These are phyloP conservation scores for Nothophytophthora sp. DNA, from an alignment of 352 stramenopile genomes.

Conservation along the genomic window DNA sequence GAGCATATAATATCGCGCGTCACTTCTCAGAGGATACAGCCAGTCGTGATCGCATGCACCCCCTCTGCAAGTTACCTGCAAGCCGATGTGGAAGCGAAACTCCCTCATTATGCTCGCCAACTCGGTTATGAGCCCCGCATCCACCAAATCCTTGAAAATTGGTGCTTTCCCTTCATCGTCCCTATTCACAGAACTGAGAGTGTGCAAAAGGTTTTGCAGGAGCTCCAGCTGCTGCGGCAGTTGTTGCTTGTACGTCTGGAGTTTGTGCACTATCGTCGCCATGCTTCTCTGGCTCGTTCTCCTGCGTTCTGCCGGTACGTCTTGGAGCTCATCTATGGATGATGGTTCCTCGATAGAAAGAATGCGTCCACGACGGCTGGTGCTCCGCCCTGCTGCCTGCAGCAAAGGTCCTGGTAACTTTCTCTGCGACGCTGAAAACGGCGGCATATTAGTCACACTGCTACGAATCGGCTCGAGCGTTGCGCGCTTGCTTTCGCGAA, in stretches of 20 bases:
- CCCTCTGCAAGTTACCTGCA: too few relatives aligned
- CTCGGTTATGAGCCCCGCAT: slow-evolving; percentile 37
- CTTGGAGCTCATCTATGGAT: slow-evolving; percentile 1
- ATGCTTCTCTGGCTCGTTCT: slow-evolving; percentile 20
- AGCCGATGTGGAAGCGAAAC: slow-evolving; percentile 56
- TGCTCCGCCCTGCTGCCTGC: slow-evolving; percentile 12
- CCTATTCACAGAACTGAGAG: slow-evolving; percentile 20
- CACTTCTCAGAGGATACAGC: too few relatives aligned
- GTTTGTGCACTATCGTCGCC: slow-evolving; percentile 28
- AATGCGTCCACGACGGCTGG: slow-evolving; percentile 12
- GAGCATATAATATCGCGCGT: too few relatives aligned
- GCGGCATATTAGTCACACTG: slow-evolving; percentile 24
- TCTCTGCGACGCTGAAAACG: slow-evolving; percentile 24
- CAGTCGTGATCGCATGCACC: too few relatives aligned
- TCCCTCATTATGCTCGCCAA: slow-evolving; percentile 53
- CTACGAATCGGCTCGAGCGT: slow-evolving; percentile 20
- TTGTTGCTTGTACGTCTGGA: slow-evolving; percentile 40
- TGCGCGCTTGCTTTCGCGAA: slow-evolving; percentile 18
- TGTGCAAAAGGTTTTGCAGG: slow-evolving; percentile 40
- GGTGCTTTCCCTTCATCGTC: slow-evolving; percentile 20
- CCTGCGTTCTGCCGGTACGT: slow-evolving; percentile 8
- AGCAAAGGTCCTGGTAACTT: slow-evolving; percentile 32
- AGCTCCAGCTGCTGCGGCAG: slow-evolving; percentile 39
- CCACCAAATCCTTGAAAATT: slow-evolving; percentile 44
- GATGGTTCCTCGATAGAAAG: neutral